These are phyloP conservation scores for Termitomyces sp. DNA, from an alignment of 768 basidiomycete species.

Conservation along the genomic window DNA sequence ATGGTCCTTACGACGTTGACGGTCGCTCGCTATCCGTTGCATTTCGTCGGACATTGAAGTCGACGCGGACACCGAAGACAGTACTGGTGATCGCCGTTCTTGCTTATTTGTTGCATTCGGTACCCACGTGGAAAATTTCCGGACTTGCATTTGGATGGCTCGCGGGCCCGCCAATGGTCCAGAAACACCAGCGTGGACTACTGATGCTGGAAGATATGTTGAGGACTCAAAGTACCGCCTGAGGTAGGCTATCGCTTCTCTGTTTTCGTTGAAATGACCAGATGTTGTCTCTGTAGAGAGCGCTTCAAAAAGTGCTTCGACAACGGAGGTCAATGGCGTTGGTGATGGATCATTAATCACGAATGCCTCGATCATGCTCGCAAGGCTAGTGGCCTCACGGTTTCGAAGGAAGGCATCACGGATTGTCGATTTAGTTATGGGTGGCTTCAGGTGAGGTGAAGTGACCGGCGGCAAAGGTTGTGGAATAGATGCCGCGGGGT, in stretches of 20 bases:
- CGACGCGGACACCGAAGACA: conserved; percentile 16
- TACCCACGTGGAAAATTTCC: conserved; percentile 52
- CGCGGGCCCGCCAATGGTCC: conserved; percentile 53
- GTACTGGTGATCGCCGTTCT: conserved; percentile 6
- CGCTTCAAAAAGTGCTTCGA: conserved; percentile 54
- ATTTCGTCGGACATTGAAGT: conserved; percentile 42
- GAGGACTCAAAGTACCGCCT: conserved; percentile 51
- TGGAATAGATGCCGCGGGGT: conserved; percentile 25
- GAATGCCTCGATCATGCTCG: conserved; percentile 50
- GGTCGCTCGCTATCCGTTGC: conserved; percentile 55
- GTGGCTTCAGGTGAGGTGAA: conserved; percentile 19
- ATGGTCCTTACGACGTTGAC: conserved; percentile 58
- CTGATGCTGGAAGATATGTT: conserved; percentile 39
- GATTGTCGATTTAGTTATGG: conserved; percentile 29
- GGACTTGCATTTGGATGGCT: conserved; percentile 54
- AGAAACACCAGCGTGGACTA: conserved; percentile 49
- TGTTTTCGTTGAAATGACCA: conserved; percentile 23
- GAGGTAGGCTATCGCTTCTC: conserved; percentile 37
- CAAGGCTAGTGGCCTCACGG: conserved; percentile 42
- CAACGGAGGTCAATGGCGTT: conserved; percentile 43
- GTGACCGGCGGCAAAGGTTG: conserved; percentile 16
- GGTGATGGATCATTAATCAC: conserved; percentile 42
- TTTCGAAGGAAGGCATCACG: conserved; percentile 45
- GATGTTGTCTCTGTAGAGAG: conserved; percentile 31
- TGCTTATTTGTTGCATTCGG: conserved; percentile 22